Evolutionary conservation across 140 eudicot species (phyloP).

Genomic region (Anethum foeniculum): DNA sequence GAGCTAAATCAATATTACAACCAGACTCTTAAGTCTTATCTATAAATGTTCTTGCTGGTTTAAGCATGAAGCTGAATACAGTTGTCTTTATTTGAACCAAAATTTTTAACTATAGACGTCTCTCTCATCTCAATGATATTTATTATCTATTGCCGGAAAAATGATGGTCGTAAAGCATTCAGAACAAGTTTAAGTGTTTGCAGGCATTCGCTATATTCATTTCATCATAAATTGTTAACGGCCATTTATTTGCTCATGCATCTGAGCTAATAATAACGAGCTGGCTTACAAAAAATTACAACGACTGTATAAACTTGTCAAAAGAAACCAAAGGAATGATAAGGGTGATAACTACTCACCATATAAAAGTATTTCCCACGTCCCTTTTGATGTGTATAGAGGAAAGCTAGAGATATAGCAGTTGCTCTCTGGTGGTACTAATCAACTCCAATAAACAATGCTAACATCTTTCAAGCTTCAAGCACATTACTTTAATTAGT

Average conservation of each 20-base stretch:
- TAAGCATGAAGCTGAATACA: neutral
- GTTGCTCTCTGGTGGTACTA: constrained; percentile 34
- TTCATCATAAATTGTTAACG: constrained; percentile 18
- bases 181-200: constrained; percentile 16
- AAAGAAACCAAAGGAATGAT: neutral
- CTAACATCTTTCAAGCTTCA: constrained; percentile 40
- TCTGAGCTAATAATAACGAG: neutral
- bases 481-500: constrained; percentile 23
- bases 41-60: neutral
- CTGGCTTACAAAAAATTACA: neutral
- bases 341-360: constrained; percentile 20
- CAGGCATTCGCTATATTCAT: constrained; percentile 35
- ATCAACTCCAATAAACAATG: constrained; percentile 29
- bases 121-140: too few species aligned
- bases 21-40: neutral
- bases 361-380: constrained; percentile 27
- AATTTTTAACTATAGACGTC: too few species aligned
- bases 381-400: constrained; percentile 19
- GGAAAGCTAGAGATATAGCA: constrained; percentile 36
- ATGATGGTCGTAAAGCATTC: neutral
- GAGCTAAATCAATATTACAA: neutral
- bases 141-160: neutral
- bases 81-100: neutral
- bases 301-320: neutral
- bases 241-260: neutral